These are phyloP conservation scores for Cicer yamashitae DNA, from an alignment of 306 rosid species.

Conservation along the genomic window DNA sequence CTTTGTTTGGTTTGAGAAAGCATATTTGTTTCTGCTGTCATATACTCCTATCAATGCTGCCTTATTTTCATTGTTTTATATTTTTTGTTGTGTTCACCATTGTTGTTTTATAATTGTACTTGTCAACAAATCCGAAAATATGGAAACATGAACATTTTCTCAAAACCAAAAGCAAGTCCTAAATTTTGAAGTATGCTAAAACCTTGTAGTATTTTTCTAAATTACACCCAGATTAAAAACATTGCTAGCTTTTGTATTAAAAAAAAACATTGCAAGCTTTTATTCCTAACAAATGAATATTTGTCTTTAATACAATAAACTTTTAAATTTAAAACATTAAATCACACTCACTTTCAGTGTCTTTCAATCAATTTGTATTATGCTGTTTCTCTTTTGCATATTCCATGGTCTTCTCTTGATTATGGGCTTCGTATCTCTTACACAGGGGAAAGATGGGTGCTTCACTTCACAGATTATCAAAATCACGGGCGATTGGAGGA, in stretches of 20 bases:
- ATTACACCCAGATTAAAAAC: constrained; percentile 1
- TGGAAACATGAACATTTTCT: neutral
- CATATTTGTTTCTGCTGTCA: neutral
- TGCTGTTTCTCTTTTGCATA: neutral
- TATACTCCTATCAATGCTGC: neutral
- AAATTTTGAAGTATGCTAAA: neutral
- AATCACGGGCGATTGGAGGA: constrained; percentile 60
- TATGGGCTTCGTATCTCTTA: neutral
- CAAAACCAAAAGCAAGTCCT: neutral
- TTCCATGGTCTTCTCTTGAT: constrained; percentile 16
- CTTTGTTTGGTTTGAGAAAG: neutral
- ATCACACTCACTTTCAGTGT: neutral
- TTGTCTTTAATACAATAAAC: neutral
- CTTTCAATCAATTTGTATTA: neutral
- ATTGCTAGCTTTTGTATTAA: constrained; percentile 3
- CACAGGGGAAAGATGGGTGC: constrained; percentile 76
- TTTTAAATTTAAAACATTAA: neutral
- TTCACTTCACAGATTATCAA: constrained; percentile 55
- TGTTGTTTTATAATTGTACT: neutral
- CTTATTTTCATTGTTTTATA: neutral
- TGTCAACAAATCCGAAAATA: neutral
- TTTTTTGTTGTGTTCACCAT: neutral
- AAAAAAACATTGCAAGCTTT: constrained; percentile 7
- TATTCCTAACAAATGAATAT: neutral
- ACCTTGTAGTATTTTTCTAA: neutral